Percentiles rank a stretch among this genome's conserved stretches.
Evolutionary conservation across 495 filamentous ascomycete species (phyloP).

Genomic region (Podospora appendiculata): DNA sequence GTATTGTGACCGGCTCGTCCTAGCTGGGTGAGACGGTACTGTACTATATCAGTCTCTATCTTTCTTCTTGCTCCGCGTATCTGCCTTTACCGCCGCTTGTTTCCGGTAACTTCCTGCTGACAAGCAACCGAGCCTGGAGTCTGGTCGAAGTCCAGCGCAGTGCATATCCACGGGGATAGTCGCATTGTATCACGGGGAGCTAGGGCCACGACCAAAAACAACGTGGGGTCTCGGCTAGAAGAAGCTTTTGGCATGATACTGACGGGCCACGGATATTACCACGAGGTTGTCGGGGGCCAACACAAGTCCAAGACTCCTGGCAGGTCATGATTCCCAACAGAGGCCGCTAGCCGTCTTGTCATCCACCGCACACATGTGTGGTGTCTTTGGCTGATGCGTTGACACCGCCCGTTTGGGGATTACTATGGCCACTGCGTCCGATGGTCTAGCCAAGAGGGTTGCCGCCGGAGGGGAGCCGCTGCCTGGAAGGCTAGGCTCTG

Average conservation of each 20-base stretch:
- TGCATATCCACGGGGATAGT: slow-evolving; percentile 1
- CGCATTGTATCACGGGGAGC: slow-evolving; percentile 9
- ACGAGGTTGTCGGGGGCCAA: background rate
- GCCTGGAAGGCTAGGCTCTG: slow-evolving; percentile 3
- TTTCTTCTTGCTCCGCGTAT: background rate
- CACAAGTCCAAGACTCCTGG: background rate
- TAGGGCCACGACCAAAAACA: background rate
- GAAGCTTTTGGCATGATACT: background rate
- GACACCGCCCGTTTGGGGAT: background rate
- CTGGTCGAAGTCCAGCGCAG: background rate
- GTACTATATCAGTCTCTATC: background rate
- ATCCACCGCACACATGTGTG: background rate
- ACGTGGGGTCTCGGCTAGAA: slow-evolving; percentile 4
- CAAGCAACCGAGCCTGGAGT: background rate
- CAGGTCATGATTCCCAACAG: background rate
- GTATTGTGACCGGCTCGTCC: background rate
- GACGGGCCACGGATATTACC: too few relatives aligned
- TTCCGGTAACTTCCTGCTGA: slow-evolving; percentile 1
- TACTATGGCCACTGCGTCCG: background rate
- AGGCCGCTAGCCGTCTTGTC: background rate
- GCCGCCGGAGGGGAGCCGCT: slow-evolving; percentile 1
- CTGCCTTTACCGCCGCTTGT: background rate
- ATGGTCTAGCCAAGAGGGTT: background rate
- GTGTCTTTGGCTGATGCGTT: background rate
- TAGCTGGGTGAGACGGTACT: background rate